Percentiles rank a stretch among this genome's conserved stretches.
Evolutionary conservation across 2,329 filamentous ascomycete genomes (phyloP).

Genomic region (Xylaria sp.): DNA sequence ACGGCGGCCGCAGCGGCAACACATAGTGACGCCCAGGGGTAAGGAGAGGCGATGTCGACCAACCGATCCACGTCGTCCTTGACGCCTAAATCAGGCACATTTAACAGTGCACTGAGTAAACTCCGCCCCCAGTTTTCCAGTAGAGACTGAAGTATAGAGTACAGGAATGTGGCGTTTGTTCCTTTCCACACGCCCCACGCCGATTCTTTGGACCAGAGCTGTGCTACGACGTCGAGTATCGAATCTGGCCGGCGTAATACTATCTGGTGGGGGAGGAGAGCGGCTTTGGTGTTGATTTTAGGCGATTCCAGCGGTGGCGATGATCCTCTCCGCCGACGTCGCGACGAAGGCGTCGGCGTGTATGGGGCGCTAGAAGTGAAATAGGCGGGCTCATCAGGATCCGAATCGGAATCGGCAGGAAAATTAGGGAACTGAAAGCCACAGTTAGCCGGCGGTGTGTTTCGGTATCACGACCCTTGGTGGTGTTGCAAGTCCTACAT

Average conservation of each 20-base stretch:
- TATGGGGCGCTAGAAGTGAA: conserved; percentile 75
- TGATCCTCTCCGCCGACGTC: conserved; percentile 49
- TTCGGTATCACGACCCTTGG: conserved; percentile 17
- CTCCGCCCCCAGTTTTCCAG: conserved; percentile 93
- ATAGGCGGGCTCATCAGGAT: conserved; percentile 83
- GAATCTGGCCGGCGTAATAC: conserved; percentile 80
- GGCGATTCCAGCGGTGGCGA: conserved; percentile 51
- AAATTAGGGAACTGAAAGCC: background rate
- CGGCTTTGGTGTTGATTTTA: conserved; percentile 51
- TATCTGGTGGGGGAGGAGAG: conserved; percentile 68
- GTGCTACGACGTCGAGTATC: conserved; percentile 84
- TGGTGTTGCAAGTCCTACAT: conserved; percentile 41
- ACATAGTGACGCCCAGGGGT: conserved; percentile 82
- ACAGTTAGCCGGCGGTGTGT: conserved; percentile 31
- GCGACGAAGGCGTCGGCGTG: conserved; percentile 62
- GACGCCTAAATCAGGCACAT: conserved; percentile 84
- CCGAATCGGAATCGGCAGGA: conserved; percentile 70
- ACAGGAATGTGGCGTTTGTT: conserved; percentile 92
- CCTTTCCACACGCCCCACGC: conserved; percentile 95
- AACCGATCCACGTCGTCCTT: conserved; percentile 82
- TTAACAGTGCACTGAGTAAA: conserved; percentile 88
- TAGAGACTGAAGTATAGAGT: conserved; percentile 85
- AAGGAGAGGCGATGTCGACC: conserved; percentile 77
- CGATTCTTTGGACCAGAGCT: conserved; percentile 90
- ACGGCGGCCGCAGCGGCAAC: conserved; percentile 74